A percentile compares a stretch with the other conserved stretches of the same genome.
Conservation (phyloP, 164 flowering plant species). For the Chloranthus sessilifolius region DNA sequence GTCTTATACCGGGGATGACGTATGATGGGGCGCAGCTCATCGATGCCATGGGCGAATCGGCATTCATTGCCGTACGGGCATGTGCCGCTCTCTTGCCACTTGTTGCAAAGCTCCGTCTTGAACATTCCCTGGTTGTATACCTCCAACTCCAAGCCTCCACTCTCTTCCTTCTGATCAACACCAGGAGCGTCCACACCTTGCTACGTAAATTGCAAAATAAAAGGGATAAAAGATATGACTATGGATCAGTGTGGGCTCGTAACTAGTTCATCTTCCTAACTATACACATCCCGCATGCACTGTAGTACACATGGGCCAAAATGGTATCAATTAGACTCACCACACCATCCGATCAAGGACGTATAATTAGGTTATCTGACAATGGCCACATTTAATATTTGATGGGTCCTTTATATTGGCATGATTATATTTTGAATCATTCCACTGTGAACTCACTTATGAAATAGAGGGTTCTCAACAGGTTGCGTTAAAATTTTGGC, state of each 20-base stretch:
- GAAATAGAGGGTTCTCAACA: too few species aligned
- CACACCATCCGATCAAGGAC: too few species aligned
- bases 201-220: conserved; percentile 20
- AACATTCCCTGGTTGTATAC: conserved; percentile 83
- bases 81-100: conserved; percentile 78
- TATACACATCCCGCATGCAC: too few species aligned
- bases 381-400: too few species aligned
- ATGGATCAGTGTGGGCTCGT: not conserved
- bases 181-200: conserved; percentile 58
- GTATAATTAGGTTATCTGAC: too few species aligned
- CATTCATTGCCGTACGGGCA: conserved; percentile 84
- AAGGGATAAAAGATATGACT: not conserved
- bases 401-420: too few species aligned
- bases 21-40: conserved; percentile 84
- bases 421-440: too few species aligned
- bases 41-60: conserved; percentile 87
- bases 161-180: conserved; percentile 41
- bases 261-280: not conserved
- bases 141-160: conserved; percentile 54
- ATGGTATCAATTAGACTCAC: too few species aligned
- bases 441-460: too few species aligned
- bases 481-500: too few species aligned
- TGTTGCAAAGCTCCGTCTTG: conserved; percentile 95
- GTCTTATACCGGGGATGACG: conserved; percentile 98
- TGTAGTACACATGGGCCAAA: too few species aligned